A percentile compares a stretch with the other conserved stretches of the same genome.
Evolutionary conservation across 2,329 filamentous ascomycete genomes (phyloP).

Genomic region (Botrytis sinoallii): DNA sequence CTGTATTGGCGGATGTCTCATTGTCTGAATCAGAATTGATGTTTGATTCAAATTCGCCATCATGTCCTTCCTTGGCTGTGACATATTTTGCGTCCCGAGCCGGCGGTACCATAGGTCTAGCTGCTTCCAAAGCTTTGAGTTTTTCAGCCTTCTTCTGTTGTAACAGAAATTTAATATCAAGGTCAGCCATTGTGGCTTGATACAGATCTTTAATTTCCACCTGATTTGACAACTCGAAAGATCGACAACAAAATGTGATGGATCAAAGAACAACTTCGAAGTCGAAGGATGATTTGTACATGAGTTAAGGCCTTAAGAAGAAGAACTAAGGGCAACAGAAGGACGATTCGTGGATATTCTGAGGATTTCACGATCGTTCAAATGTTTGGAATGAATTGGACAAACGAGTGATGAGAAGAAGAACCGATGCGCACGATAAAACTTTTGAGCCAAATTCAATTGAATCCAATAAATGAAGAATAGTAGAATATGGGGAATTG

Average conservation of each 20-base stretch:
- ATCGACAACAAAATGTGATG: not conserved
- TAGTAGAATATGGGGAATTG: not conserved
- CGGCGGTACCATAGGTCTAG: not conserved
- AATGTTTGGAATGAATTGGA: not conserved
- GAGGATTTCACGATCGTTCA: not conserved
- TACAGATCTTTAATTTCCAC: not conserved
- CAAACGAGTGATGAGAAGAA: not conserved
- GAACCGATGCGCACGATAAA: not conserved
- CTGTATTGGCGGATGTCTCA: not conserved
- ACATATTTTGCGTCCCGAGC: not conserved
- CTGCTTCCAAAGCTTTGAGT: not conserved
- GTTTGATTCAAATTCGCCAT: not conserved
- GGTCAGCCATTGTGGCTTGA: not conserved
- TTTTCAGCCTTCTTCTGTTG: not conserved
- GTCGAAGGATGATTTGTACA: not conserved
- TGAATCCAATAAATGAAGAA: not conserved
- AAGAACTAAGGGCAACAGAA: not conserved
- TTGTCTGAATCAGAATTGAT: not conserved
- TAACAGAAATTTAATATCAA: not conserved
- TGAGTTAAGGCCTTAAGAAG: not conserved
- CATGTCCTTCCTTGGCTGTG: not conserved
- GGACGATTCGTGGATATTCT: not conserved
- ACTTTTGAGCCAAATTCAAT: not conserved
- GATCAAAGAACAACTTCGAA: not conserved
- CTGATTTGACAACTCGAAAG: not conserved